Evolutionary conservation across 1,284 basidiomycete species (phyloP), one percentile per base, ranked within the genome.

Genomic region (Rugosomyces carneus): DNA sequence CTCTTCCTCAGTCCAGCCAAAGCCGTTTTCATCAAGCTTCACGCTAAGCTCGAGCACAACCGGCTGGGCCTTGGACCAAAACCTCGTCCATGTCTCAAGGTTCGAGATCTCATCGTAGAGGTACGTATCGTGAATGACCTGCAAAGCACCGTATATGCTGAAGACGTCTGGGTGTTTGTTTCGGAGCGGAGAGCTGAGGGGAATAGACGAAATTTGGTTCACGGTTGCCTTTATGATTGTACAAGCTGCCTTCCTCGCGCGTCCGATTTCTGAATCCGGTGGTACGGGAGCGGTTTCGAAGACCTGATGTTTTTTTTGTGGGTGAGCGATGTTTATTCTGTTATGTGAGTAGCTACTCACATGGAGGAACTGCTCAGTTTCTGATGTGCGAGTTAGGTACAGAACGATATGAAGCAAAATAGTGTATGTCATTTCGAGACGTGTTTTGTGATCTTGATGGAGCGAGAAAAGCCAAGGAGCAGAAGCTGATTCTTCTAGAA

Each of bases 211-310:
- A 11, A 64, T 45, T 19, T 60, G 47, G 6, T 47, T 42, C 0
- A 57, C 53, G 13, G 57, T 31, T 15, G 58, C 57, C 26, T 48
- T 48, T 1, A 54, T 43, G n/a, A 63, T 53, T 13, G 42, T 23
- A 11, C 50, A 52, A 3, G 57, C 48, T 0, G 60, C 58, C 20
- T 42, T 42, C 7, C 61, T 44, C 8, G 60, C 61, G 10, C 60
- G 57, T 5, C 52, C 56, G 13, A 64, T 63, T 40, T 64, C 62
- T 9, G 61, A 60, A 9, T 56, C 49, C n/a, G 53, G 36, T 13
- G 59, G 40, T 6, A 56, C 60, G 2, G 55, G 44, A 15, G 57
- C 57, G 1, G 55, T 47, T 11, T 19, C 44, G 38, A 64, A 64
- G 9, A 53, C 56, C 58, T 63, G n/a, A 29, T 1, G 20, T 26